Base-by-base conservation (phyloP, 306 rosid species). In the Quercus wislizeni region DNA sequence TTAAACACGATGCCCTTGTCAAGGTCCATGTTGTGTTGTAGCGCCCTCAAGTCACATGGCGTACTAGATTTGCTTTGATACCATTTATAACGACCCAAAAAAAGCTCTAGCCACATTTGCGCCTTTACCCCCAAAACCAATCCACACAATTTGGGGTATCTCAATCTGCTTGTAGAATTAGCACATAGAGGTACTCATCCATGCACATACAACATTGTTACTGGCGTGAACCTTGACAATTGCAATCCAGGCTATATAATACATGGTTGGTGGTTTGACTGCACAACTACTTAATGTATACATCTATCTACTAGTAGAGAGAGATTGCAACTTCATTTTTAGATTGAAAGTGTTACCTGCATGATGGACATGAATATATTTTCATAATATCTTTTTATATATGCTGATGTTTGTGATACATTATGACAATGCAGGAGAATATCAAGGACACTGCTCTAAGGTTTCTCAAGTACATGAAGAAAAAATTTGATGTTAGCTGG, bases 391-490 rank as follows among this genome's bases (percentile, higher is more conserved):
- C 1, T 20, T 19, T n/a, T 7, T 20, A 57, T 57, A 11, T 21
- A 21, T 21, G 17, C 54, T 58, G 17, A 20, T 21, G 28, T 2
- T 15, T 58, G 30, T 58, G 30, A 58, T 58, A 21, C 27, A 58
- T 58, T 21, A n/a, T 49, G 17, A 72, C 54, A 3, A 69, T 85
- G 87, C 89, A 92, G 97, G 84, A 85, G 83, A 64, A 67, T 72
- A 86, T 82, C 33, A 74, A 84, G 90, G 77, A 20, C 74, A 56
- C 70, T 74, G 87, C 83, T 6, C 69, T 74, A 70, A 80, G 58
- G 81, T 83, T 92, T 77, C 89, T 86, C 20, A 89, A 89, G 81
- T 80, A 89, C 70, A 80, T 88, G 57, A 72, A 81, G 73, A 35
- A 78, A 81, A 69, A 88, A 77, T 93, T 88, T 81, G 61, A 18